These are phyloP conservation scores for Fonsecaea pedrosoi DNA, from an alignment of 2,329 filamentous ascomycete genomes.

Conservation along the genomic window DNA sequence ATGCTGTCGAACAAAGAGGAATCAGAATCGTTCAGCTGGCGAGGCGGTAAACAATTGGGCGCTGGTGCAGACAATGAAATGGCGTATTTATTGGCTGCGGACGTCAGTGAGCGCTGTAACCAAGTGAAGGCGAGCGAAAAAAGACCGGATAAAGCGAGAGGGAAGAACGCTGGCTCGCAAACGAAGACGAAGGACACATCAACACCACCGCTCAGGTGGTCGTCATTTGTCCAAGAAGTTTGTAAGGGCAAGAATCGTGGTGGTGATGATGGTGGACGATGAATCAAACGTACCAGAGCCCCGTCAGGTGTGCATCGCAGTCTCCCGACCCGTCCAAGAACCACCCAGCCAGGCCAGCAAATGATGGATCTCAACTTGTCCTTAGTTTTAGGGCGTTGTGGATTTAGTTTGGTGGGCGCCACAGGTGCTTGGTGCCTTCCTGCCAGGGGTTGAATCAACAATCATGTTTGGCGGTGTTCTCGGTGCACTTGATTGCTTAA, in stretches of 20 bases:
- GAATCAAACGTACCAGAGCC: not conserved
- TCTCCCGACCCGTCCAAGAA: constrained; percentile 2
- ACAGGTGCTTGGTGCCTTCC: constrained; percentile 11
- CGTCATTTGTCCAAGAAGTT: constrained; percentile 10
- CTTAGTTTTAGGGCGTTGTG: constrained; percentile 10
- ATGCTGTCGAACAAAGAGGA: constrained; percentile 20
- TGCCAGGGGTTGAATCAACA: constrained; percentile 23
- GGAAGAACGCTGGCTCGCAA: constrained; percentile 1
- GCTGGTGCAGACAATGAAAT: constrained; percentile 15
- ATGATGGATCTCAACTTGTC: constrained; percentile 12
- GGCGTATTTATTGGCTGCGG: constrained; percentile 16
- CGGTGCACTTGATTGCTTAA: constrained; percentile 15
- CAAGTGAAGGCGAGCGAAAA: constrained; percentile 9
- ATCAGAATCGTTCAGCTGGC: constrained; percentile 10
- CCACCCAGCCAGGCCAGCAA: constrained; percentile 9
- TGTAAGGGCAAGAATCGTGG: constrained; percentile 9
- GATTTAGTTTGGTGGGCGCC: not conserved
- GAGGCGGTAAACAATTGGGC: constrained; percentile 22
- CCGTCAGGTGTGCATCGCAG: constrained; percentile 1
- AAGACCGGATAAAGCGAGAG: constrained; percentile 15
- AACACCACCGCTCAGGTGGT: constrained; percentile 6
- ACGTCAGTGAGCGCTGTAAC: constrained; percentile 17
- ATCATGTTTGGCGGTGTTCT: constrained; percentile 5
- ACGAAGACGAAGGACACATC: constrained; percentile 9
- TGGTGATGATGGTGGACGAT: constrained; percentile 15